phyloP scores from a whole-genome alignment of 352 stramenopile species.

The Pythium apleroticum region DNA sequence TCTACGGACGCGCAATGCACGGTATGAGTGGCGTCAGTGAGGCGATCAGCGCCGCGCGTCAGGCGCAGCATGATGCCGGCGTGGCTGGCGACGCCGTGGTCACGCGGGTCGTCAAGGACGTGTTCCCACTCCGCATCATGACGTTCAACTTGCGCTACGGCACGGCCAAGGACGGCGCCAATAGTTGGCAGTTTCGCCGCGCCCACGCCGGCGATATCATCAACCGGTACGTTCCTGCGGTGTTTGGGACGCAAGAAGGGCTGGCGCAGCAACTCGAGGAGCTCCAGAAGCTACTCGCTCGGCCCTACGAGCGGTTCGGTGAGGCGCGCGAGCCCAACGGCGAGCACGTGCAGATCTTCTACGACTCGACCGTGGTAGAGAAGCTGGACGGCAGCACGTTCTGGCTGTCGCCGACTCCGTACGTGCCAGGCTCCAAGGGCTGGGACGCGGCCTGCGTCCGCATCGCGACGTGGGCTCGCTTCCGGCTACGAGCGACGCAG shows the following conservation, averaged over 20 bases:
- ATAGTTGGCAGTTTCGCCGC: constrained; percentile 35
- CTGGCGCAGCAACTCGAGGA: constrained; percentile 33
- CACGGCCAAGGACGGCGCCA: constrained; percentile 28
- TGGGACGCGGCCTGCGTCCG: constrained; percentile 31
- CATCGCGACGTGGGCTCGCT: constrained; percentile 38
- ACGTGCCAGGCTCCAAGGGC: constrained; percentile 22
- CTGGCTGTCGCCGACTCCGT: constrained; percentile 36
- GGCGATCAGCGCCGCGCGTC: constrained; percentile 8
- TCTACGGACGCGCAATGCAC: neutral
- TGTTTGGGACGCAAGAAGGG: constrained; percentile 39
- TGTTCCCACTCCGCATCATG: constrained; percentile 32
- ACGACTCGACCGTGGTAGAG: constrained; percentile 36
- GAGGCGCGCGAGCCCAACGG: constrained; percentile 27
- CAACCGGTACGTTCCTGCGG: constrained; percentile 32
- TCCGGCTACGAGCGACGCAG: constrained; percentile 27
- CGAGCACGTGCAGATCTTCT: constrained; percentile 43
- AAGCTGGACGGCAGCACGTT: constrained; percentile 35
- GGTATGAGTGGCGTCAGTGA: constrained; percentile 13
- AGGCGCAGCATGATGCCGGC: constrained; percentile 4
- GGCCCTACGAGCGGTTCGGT: constrained; percentile 37
- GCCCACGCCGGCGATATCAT: constrained; percentile 39
- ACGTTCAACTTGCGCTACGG: constrained; percentile 44
- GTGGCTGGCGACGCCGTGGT: constrained; percentile 1
- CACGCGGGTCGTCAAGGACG: constrained; percentile 17
- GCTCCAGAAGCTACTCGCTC: constrained; percentile 25